These are phyloP conservation scores for Backusella luteola DNA, from an alignment of 192 early-diverging fungal species.

Conservation along the genomic window DNA sequence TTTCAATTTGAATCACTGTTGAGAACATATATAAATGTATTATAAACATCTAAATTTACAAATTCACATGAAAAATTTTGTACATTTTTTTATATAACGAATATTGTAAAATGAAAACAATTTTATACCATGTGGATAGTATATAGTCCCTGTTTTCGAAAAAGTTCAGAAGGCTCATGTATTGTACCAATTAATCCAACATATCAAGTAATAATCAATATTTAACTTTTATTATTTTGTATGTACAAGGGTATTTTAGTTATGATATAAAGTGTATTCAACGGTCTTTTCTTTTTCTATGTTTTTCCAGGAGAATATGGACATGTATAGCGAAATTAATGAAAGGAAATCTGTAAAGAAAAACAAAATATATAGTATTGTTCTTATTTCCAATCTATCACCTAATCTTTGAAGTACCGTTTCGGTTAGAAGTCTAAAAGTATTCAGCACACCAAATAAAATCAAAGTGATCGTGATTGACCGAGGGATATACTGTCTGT, in stretches of 20 bases:
- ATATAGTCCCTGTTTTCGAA: no score
- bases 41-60: no score
- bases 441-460: background rate
- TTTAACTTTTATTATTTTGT: background rate
- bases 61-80: no score
- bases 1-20: no score
- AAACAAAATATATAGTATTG: background rate
- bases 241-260: background rate
- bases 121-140: no score
- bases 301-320: background rate
- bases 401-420: background rate
- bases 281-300: background rate
- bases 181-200: no score
- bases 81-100: no score
- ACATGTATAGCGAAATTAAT: background rate
- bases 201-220: no score
- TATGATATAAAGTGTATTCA: background rate
- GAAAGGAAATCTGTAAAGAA: background rate
- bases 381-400: background rate
- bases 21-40: no score
- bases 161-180: no score
- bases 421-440: background rate
- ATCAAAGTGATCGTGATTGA: background rate
- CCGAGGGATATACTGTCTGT: background rate
- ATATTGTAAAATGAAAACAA: no score